Conservation (phyloP, 1,284 basidiomycete genomes). For the Athelia psychrophila region DNA sequence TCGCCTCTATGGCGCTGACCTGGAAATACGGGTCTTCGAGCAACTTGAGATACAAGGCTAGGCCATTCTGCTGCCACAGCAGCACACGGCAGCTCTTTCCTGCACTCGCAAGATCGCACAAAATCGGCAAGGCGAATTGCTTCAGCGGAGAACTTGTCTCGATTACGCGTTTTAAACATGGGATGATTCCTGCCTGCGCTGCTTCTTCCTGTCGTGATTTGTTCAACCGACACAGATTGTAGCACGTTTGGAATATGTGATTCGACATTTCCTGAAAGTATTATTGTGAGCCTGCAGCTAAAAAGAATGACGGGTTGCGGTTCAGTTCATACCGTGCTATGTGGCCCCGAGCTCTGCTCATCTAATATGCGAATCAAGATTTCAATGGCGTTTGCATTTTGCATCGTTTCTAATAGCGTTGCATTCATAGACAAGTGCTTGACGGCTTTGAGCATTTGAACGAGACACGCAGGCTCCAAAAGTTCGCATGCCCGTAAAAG, state of each 20-base stretch:
- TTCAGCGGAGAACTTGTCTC: constrained; percentile 87
- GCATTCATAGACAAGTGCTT: constrained; percentile 96
- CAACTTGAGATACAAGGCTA: constrained; percentile 80
- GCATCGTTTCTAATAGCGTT: constrained; percentile 86
- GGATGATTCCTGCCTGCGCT: constrained; percentile 91
- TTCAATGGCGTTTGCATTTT: constrained; percentile 95
- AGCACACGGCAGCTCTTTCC: constrained; percentile 87
- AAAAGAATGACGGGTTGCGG: constrained; percentile 10
- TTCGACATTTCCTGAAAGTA: constrained; percentile 84
- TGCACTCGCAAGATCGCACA: constrained; percentile 93
- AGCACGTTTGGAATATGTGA: constrained; percentile 93
- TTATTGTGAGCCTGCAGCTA: constrained; percentile 1
- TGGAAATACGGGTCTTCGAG: constrained; percentile 95
- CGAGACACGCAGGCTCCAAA: constrained; percentile 81
- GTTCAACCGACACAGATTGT: constrained; percentile 92
- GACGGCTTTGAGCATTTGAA: constrained; percentile 90
- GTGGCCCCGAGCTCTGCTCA: constrained; percentile 74
- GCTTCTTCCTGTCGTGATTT: constrained; percentile 96
- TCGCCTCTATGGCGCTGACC: constrained; percentile 88
- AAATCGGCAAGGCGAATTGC: constrained; percentile 94
- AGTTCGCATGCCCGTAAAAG: constrained; percentile 81
- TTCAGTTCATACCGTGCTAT: constrained; percentile 83
- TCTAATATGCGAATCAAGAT: constrained; percentile 84
- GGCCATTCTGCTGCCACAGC: constrained; percentile 86
- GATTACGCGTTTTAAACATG: constrained; percentile 86